Percentiles rank a stretch among this genome's conserved stretches.
Evolutionary conservation across 345 rosid genomes (phyloP).

Genomic region (Triadica sebifera): DNA sequence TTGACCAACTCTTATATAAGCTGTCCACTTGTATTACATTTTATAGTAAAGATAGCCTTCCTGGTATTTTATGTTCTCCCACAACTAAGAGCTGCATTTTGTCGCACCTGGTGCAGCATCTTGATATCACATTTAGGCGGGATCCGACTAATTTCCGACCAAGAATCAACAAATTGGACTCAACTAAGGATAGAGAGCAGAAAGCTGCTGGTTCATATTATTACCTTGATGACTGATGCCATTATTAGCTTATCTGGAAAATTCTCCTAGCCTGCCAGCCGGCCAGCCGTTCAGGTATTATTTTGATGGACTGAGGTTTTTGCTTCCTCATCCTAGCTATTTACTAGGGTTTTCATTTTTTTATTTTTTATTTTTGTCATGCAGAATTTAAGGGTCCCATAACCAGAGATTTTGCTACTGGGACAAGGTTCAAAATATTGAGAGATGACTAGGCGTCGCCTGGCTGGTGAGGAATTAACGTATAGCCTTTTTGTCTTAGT

Average conservation of each 20-base stretch:
- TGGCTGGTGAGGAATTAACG: not conserved
- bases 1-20: not conserved
- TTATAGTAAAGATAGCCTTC: not conserved
- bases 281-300: not conserved
- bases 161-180: constrained; percentile 88
- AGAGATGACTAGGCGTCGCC: not conserved
- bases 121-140: constrained; percentile 89
- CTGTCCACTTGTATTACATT: not conserved
- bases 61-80: not conserved
- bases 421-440: not conserved
- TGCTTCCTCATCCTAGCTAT: not conserved
- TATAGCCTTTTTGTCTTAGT: not conserved
- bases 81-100: constrained; percentile 5
- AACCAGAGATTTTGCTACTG: not conserved
- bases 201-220: constrained; percentile 92
- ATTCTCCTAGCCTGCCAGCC: not conserved
- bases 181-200: constrained; percentile 97
- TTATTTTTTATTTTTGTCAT: not conserved
- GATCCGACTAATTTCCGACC: constrained; percentile 95
- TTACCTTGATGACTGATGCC: constrained; percentile 68
- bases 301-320: not conserved
- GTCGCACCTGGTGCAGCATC: constrained; percentile 50
- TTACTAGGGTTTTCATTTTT: not conserved
- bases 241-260: not conserved
- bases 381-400: constrained; percentile 12